Evolutionary conservation across 805 yeast genomes (phyloP), one percentile per base, ranked within the genome.

Genomic region (Cyberlindnera samutprakarnensis): DNA sequence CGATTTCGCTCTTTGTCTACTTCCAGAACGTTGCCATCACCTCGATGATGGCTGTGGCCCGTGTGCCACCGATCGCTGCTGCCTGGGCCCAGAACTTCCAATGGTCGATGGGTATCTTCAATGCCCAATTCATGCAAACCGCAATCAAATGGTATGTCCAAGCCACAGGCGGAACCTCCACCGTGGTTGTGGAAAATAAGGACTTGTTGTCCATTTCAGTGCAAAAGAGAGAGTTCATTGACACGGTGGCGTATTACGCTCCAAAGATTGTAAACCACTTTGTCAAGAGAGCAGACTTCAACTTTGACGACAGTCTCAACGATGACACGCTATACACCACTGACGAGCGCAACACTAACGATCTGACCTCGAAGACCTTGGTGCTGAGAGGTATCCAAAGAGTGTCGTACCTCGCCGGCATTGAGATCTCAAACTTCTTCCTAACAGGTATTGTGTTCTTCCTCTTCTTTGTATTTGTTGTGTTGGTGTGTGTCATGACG

Each of bases 41-140:
- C 14, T 73, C 95, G 13, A 88, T 92, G 96, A 80, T 87, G 87
- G 96, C 94, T 35, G 96, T 90, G 19, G 72, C 85, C 14, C 66
- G 74, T 39, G 83, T 86, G 14, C 98, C 98, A 2, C 98, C 98
- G 3, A 88, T 92, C 45, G 97, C 96, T 5, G 86, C 95, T 3
- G 88, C 97, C 3, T 90, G 98, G 98, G 78, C 94, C 20, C 95
- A 90, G 59, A 92, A 90, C 62, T 92, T 92, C 66, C 78, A 75
- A 58, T 90, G 97, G 97, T 78, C 96, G 2, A 72, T 90, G 72
- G 98, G 98, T 28, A 78, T 90, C 42, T 83, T 92, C 47, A 70
- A 71, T 33, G 74, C 77, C 7, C 57, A 60, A 11, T 84, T 87
- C 49, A 80, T 90, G 74, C 96, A 88, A 56, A 56, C 66, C 26